Evolutionary conservation across 148 eudicot genomes (phyloP).

Genomic region (Bassia scoparia): DNA sequence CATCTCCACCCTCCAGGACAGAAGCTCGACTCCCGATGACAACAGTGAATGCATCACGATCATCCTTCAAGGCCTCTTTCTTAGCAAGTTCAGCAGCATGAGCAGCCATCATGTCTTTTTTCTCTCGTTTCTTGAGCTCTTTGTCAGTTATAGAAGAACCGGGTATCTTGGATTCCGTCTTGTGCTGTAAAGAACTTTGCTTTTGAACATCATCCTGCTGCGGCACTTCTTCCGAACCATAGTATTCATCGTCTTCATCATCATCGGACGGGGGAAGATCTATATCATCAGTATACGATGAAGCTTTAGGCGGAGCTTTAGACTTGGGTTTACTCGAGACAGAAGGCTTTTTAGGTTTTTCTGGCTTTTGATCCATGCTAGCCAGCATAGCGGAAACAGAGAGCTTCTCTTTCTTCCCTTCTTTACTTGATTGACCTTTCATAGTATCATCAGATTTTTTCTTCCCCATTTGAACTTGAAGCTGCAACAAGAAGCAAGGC

Average conservation of each 20-base stretch:
- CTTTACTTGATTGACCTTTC: slow-evolving; percentile 37
- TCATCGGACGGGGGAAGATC: slow-evolving; percentile 66
- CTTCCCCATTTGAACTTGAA: slow-evolving; percentile 36
- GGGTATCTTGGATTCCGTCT: slow-evolving; percentile 26
- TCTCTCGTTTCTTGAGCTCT: slow-evolving; percentile 57
- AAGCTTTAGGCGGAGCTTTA: slow-evolving; percentile 37
- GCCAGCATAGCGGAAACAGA: slow-evolving; percentile 45
- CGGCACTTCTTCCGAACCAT: slow-evolving; percentile 29
- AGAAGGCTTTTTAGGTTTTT: slow-evolving; percentile 44
- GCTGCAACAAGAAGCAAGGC: slow-evolving; percentile 4
- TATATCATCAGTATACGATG: slow-evolving; percentile 47
- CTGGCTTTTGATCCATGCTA: slow-evolving; percentile 49
- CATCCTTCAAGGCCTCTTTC: slow-evolving; percentile 53
- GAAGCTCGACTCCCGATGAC: slow-evolving; percentile 58
- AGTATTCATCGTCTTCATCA: slow-evolving; percentile 48
- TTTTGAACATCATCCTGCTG: slow-evolving; percentile 18
- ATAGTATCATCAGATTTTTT: slow-evolving; percentile 38
- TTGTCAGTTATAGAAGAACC: slow-evolving; percentile 41
- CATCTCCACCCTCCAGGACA: slow-evolving; percentile 55
- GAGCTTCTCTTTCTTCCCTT: slow-evolving; percentile 47
- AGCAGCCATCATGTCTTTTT: slow-evolving; percentile 48
- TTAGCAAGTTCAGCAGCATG: slow-evolving; percentile 43
- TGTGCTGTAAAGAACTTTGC: slow-evolving; percentile 19
- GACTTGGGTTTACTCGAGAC: slow-evolving; percentile 36
- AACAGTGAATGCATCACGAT: slow-evolving; percentile 64